Base-by-base conservation (phyloP, 2,329 filamentous ascomycete genomes). In the Arthrobotrys sphaeroides region DNA sequence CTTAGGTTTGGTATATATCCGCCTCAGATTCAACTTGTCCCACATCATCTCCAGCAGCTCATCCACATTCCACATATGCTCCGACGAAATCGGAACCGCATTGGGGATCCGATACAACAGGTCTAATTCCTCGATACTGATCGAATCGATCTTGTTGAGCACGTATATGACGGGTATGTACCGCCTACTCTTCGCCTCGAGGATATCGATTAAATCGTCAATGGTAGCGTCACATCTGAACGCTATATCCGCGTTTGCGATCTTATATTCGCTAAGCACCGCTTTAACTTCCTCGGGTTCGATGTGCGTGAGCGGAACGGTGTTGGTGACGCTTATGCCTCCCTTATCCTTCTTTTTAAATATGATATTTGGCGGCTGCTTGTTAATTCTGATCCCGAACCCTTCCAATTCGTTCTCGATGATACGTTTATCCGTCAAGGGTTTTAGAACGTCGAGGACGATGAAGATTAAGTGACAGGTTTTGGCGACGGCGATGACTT, bases 301-400 rank as follows among this genome's bases (percentile, higher is more conserved):
- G 81, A 99, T 97, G 83, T 99, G 93, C 22, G 91, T 91, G 79
- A 99, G 86, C 3, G 94, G 93, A 47, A 95, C 90, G 1, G 95
- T 99, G 84, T 89, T 95, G n/a, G 94, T 97, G 81, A 99, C 95
- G 81, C 92, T 94, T 81, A 99, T 89, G 36, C 95, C 95, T 79
- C 95, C 95, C 85, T 98, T 98, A 84, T 99, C 95, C 86, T 99
- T 99, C 87, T 99, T 99, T 85, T 90, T 96, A 86, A 97, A 97
- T n/a, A 95, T 92, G 81, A 99, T 99, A 83, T 99, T 99, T 42
- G 95, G 95, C 24, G 95, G 95, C 80, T 89, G 85, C 86, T 98
- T 99, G 86, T 99, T 99, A 85, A 98, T 94, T 68, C 95, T 89
- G 82, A 99, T 97, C 33, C 95, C 95, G 80, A 99, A 99, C 5